Conservation (phyloP, 768 basidiomycete species). For the Gymnopilus dilepis region DNA sequence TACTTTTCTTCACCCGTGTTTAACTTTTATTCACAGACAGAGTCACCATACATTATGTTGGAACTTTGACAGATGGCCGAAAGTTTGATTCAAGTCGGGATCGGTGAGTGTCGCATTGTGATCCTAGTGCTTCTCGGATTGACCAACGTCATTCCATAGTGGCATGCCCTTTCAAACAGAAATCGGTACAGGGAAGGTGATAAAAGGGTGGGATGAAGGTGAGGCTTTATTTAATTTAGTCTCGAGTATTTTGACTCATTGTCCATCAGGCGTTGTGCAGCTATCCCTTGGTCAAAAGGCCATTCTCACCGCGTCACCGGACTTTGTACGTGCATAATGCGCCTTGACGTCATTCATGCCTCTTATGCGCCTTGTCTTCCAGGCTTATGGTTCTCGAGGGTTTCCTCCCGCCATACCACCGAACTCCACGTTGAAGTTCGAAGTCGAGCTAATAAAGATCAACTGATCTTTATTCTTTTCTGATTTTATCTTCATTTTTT, state of each 20-base stretch:
- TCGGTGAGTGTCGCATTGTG: conserved; percentile 51
- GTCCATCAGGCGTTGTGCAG: conserved; percentile 69
- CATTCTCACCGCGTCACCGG: conserved; percentile 64
- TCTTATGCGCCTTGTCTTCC: conserved; percentile 14
- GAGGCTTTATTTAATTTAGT: conserved; percentile 25
- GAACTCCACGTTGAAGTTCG: conserved; percentile 76
- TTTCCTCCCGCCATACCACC: conserved; percentile 82
- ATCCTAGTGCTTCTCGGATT: neutral
- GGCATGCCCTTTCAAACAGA: conserved; percentile 64
- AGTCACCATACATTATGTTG: conserved; percentile 81
- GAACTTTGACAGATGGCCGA: conserved; percentile 65
- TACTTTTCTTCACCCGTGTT: neutral
- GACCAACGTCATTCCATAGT: conserved; percentile 38
- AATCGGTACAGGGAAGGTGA: conserved; percentile 84
- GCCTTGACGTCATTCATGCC: conserved; percentile 7
- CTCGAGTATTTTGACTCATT: conserved; percentile 22
- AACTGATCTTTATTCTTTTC: conserved; percentile 33
- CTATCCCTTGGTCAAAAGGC: conserved; percentile 82
- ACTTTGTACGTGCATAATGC: conserved; percentile 62
- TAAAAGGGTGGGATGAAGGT: conserved; percentile 94
- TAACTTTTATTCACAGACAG: conserved; percentile 50
- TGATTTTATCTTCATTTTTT: neutral
- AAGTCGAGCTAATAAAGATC: conserved; percentile 84
- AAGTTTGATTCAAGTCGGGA: conserved; percentile 81
- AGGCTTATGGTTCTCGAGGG: conserved; percentile 81